These are phyloP conservation scores for Vigna hirtella DNA, from an alignment of 306 rosid species.

Conservation along the genomic window DNA sequence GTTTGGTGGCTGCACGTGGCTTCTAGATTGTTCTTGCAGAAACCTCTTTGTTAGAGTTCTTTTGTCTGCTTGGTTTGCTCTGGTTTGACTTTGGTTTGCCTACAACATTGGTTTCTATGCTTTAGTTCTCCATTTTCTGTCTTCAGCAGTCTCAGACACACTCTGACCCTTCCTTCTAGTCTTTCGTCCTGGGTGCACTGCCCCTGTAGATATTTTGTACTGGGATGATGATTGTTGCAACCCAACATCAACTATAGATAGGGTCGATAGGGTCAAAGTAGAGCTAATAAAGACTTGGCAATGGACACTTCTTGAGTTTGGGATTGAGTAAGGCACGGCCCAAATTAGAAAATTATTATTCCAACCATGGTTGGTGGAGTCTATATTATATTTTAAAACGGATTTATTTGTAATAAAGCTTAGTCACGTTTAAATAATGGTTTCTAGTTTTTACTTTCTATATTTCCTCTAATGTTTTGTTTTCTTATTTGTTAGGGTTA, in stretches of 20 bases:
- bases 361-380: background rate
- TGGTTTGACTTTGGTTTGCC: background rate
- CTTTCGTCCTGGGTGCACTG: background rate
- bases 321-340: background rate
- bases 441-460: background rate
- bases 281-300: background rate
- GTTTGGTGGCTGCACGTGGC: background rate
- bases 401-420: background rate
- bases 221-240: background rate
- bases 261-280: background rate
- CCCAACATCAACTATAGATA: background rate
- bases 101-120: background rate
- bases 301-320: background rate
- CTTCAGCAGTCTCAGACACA: background rate
- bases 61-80: background rate
- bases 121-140: background rate
- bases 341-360: background rate
- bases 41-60: background rate
- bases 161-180: conserved; percentile 3
- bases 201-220: background rate
- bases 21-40: background rate
- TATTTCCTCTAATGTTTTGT: too few species aligned
- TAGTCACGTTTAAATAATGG: background rate
- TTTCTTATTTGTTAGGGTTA: background rate
- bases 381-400: background rate